Base-by-base conservation (phyloP, 768 basidiomycete genomes). In the Leccinum sublutescens region DNA sequence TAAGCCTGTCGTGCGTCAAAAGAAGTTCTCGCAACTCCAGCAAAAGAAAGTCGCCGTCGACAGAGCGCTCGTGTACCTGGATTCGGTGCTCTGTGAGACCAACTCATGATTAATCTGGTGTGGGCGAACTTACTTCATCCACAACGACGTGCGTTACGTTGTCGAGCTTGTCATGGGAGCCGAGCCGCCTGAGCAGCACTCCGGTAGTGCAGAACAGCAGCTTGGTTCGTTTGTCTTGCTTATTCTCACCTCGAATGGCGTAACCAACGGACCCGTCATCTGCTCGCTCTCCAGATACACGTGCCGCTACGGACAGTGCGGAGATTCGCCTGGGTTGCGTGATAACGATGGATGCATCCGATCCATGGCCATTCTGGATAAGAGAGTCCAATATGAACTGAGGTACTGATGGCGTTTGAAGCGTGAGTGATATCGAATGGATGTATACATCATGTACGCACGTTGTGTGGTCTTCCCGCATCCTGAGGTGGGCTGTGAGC, bases 181-280 rank as follows among this genome's bases (percentile, higher is more conserved):
- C 83, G 12, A 97, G 75, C 17, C 92, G 81, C 57, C 93, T 78
- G 50, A 97, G 80, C 2, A 94, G 82, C n/a, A 97, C 91, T 75
- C 95, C 95, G 10, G 94, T 97, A 2, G 95, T 98, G 68, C 93
- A 94, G 68, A 96, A 97, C 19, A 95, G 75, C 3, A 95, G 74
- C 61, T 89, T 88, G 5, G 92, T 94, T 36, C 80, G 80, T 23
- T 78, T 77, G 10, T 77, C 77, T 51, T 85, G 82, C 62, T 84
- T 90, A 40, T 82, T 85, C 71, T 97, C 93, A 12, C 95, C 95
- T 49, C 95, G 83, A 56, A 97, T 94, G 2, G 87, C 85, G 66
- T 96, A 98, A 2, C 93, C 95, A 34, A 93, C 87, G 9, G 86
- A 88, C 2, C 86, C 87, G 55, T 91, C 89, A 8, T 89, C 82